Percentiles rank a stretch among this genome's conserved stretches.
Evolutionary conservation across 306 rosid genomes (phyloP).

Genomic region (Cyamopsis tetragonoloba): DNA sequence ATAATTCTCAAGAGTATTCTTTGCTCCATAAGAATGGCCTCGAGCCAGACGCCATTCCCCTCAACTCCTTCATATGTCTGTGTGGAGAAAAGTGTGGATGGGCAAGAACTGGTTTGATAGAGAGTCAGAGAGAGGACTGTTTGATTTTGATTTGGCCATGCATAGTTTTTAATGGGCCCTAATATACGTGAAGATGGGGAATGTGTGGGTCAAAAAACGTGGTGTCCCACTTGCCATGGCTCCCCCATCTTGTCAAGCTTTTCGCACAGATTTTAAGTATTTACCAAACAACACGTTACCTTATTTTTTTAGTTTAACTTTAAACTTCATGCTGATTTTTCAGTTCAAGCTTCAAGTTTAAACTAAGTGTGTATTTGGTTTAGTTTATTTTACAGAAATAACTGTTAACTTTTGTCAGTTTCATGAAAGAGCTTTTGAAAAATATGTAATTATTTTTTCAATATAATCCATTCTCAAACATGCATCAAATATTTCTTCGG

Average conservation of each 20-base stretch:
- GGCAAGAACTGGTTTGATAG: slow-evolving; percentile 29
- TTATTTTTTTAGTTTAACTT: slow-evolving; percentile 25
- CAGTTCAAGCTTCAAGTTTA: no score
- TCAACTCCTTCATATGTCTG: slow-evolving; percentile 44
- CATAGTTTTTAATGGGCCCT: slow-evolving; percentile 62
- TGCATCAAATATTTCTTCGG: background rate
- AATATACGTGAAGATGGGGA: slow-evolving; percentile 58
- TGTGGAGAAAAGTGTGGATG: slow-evolving; percentile 1
- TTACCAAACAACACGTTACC: slow-evolving; percentile 6
- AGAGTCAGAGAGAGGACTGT: slow-evolving; percentile 24
- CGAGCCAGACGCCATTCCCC: slow-evolving; percentile 99
- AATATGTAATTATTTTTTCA: no score
- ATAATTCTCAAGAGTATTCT: slow-evolving; percentile 34
- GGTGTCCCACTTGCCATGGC: slow-evolving; percentile 47
- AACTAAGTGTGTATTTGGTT: no score
- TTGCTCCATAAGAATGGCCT: slow-evolving; percentile 42
- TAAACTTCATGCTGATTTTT: no score
- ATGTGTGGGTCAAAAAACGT: slow-evolving; percentile 38
- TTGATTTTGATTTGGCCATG: slow-evolving; percentile 68
- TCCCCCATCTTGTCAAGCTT: slow-evolving; percentile 41
- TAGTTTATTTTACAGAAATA: no score
- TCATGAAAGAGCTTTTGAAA: no score
- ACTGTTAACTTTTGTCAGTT: no score
- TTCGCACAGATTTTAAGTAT: slow-evolving; percentile 32
- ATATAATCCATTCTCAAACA: no score